Percentiles rank a stretch among this genome's conserved stretches.
Evolutionary conservation across 2,329 filamentous ascomycete species (phyloP).

Genomic region (Aspergillus udagawae): DNA sequence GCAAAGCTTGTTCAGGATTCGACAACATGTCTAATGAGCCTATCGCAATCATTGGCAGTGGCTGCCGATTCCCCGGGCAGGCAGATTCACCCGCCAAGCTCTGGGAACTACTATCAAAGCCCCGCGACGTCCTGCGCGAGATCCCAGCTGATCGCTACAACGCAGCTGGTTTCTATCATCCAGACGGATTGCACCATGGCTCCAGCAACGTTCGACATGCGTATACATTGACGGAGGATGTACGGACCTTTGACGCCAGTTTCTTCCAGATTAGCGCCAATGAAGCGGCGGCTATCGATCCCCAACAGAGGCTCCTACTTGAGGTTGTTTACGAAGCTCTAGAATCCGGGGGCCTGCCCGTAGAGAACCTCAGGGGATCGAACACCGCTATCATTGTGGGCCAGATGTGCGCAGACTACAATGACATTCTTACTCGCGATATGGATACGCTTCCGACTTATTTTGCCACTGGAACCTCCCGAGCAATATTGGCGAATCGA

Average conservation of each 20-base stretch:
- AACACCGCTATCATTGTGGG: no score
- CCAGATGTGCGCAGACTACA: no score
- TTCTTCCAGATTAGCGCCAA: no score
- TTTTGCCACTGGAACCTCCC: no score
- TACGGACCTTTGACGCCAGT: conserved; percentile 3
- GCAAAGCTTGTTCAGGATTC: no score
- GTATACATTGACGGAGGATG: conserved; percentile 5
- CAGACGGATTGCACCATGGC: conserved; percentile 1
- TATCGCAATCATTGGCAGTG: conserved; percentile 12
- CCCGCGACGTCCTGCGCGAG: background rate
- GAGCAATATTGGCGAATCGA: conserved; percentile 16
- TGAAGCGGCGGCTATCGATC: conserved; percentile 2
- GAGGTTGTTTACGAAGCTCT: no score
- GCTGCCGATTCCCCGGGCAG: conserved; percentile 8
- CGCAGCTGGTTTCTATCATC: conserved; percentile 5
- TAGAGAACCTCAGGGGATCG: no score
- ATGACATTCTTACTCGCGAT: no score
- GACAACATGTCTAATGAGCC: background rate
- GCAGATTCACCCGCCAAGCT: background rate
- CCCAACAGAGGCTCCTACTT: conserved; percentile 4
- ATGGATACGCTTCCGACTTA: no score
- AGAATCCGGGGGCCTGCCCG: no score
- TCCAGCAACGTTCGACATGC: conserved; percentile 3
- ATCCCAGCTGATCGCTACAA: conserved; percentile 2
- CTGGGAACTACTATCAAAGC: conserved; percentile 5